These are phyloP conservation scores for Tricholoma furcatifolium DNA, from an alignment of 768 basidiomycete genomes.

Conservation along the genomic window DNA sequence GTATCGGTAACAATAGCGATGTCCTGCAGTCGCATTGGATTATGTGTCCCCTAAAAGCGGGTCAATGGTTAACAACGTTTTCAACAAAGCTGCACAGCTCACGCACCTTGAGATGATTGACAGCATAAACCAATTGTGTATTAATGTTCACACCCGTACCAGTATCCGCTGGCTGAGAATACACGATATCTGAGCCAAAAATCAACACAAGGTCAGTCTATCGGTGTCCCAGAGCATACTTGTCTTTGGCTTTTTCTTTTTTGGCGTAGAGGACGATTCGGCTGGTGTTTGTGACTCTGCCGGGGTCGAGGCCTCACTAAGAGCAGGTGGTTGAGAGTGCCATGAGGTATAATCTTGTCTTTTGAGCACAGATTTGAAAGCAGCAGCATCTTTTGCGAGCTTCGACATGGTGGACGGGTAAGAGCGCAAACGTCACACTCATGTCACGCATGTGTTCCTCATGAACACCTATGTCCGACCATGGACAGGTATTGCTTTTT, in stretches of 20 bases:
- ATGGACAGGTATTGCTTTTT: conserved; percentile 6
- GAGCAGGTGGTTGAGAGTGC: conserved; percentile 62
- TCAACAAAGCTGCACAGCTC: background rate
- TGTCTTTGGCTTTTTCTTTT: conserved; percentile 65
- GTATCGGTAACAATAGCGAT: conserved; percentile 79
- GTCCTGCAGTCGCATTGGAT: conserved; percentile 86
- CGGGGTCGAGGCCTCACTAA: background rate
- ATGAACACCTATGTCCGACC: conserved; percentile 8
- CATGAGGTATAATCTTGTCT: conserved; percentile 72
- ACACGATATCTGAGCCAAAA: conserved; percentile 59
- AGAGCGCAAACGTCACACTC: conserved; percentile 11
- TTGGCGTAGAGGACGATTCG: conserved; percentile 31
- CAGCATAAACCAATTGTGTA: conserved; percentile 84
- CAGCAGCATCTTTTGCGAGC: conserved; percentile 66
- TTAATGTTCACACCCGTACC: conserved; percentile 80
- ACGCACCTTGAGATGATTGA: conserved; percentile 75
- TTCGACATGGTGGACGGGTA: conserved; percentile 52
- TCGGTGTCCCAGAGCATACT: conserved; percentile 40
- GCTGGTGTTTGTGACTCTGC: conserved; percentile 20
- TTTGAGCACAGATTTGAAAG: conserved; percentile 65
- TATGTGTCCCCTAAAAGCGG: conserved; percentile 54
- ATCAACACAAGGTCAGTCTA: conserved; percentile 14
- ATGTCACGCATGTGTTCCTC: conserved; percentile 15
- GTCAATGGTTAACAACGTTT: conserved; percentile 4
- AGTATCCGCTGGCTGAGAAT: conserved; percentile 86